Evolutionary conservation across 2,329 filamentous ascomycete species (phyloP).

Genomic region (Hawksworthiomyces lignivorus): DNA sequence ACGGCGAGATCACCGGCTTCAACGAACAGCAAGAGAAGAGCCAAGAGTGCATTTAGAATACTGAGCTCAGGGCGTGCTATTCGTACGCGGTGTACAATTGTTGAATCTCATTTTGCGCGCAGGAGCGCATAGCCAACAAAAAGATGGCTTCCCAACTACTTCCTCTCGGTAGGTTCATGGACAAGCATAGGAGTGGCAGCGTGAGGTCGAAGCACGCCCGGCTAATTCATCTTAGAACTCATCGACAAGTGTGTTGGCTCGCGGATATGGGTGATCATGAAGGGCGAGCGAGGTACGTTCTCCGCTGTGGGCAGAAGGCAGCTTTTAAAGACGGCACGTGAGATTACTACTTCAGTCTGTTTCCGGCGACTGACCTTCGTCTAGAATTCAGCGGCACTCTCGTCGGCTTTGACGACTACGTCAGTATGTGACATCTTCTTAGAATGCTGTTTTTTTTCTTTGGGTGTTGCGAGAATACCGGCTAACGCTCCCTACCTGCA

Average conservation of each 20-base stretch:
- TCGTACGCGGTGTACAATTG: too few species aligned
- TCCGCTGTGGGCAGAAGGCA: too few species aligned
- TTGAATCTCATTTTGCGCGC: neutral
- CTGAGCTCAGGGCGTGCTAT: too few species aligned
- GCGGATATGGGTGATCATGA: constrained; percentile 98
- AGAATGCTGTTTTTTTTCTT: too few species aligned
- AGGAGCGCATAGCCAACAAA: too few species aligned
- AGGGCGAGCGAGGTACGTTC: constrained; percentile 89
- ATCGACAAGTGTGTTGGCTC: constrained; percentile 99
- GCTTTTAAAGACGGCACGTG: too few species aligned
- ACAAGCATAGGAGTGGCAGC: neutral
- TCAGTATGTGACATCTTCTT: constrained; percentile 76
- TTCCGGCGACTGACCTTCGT: neutral
- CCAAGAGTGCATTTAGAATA: too few species aligned
- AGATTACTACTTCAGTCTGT: neutral
- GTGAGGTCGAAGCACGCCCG: neutral
- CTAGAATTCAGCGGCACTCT: constrained; percentile 92
- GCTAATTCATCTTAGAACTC: constrained; percentile 55
- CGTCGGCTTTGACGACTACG: constrained; percentile 96
- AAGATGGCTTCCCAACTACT: constrained; percentile 9
- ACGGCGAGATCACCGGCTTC: too few species aligned
- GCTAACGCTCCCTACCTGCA: constrained; percentile 28
- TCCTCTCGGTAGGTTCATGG: constrained; percentile 15
- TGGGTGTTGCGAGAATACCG: too few species aligned
- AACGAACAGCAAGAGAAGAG: too few species aligned